Conservation (phyloP, 139 green algal genomes). For the Eudorina sp. region DNA sequence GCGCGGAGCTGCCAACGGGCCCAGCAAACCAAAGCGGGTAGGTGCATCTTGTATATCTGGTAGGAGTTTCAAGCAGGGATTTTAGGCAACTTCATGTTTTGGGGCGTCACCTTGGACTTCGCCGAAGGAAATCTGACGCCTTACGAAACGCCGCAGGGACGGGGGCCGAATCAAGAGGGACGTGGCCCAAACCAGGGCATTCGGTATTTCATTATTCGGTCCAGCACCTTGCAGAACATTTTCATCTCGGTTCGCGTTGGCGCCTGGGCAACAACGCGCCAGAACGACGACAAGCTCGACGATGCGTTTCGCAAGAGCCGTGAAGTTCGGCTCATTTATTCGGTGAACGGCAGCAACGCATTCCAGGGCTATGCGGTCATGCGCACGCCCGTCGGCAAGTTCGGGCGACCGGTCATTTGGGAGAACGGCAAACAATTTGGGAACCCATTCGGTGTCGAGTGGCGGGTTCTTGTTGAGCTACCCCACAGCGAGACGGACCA, state of each 20-base stretch:
- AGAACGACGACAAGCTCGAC: constrained; percentile 82
- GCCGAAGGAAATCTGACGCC: not conserved
- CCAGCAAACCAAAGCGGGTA: not conserved
- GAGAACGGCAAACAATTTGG: constrained; percentile 57
- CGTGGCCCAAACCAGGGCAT: not conserved
- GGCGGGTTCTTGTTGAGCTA: constrained; percentile 71
- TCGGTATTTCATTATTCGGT: constrained; percentile 84
- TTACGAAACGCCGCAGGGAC: not conserved
- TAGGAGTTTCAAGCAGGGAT: too few species aligned
- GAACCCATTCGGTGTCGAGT: constrained; percentile 75
- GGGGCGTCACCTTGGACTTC: too few species aligned
- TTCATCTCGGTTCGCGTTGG: constrained; percentile 67
- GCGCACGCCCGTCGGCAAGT: constrained; percentile 49
- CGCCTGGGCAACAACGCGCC: constrained; percentile 78
- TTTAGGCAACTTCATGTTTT: too few species aligned
- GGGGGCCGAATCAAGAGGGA: not conserved
- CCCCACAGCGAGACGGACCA: constrained; percentile 55
- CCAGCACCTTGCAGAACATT: constrained; percentile 73
- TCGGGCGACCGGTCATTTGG: constrained; percentile 49
- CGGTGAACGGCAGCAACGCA: constrained; percentile 72
- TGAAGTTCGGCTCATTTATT: constrained; percentile 81
- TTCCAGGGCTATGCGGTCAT: constrained; percentile 87
- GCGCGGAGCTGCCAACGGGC: not conserved
- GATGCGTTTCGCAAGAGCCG: constrained; percentile 64
- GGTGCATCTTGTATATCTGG: too few species aligned